phyloP scores from a whole-genome alignment of 148 eudicot species.

The Arbutus unedo region DNA sequence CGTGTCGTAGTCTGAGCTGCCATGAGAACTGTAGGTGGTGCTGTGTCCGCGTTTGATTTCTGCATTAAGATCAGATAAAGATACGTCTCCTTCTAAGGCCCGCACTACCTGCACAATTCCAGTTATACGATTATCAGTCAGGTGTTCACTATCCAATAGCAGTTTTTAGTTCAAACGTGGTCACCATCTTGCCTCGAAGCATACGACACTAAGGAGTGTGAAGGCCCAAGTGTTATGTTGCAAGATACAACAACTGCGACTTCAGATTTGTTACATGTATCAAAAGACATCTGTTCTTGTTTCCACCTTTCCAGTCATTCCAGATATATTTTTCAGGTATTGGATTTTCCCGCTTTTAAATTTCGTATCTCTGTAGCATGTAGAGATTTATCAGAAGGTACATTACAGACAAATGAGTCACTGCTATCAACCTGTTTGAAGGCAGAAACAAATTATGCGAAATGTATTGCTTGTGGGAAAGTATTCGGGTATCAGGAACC shows the following conservation, averaged over 20 bases:
- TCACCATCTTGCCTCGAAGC: not conserved
- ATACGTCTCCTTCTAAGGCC: constrained; percentile 87
- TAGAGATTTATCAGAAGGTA: no score
- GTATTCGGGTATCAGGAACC: not conserved
- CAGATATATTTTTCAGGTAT: not conserved
- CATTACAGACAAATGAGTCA: not conserved
- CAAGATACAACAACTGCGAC: not conserved
- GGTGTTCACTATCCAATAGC: not conserved
- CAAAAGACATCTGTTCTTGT: not conserved
- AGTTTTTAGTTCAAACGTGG: not conserved
- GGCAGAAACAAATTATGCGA: not conserved
- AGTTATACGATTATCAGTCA: not conserved
- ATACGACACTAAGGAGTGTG: not conserved
- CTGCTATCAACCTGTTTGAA: not conserved
- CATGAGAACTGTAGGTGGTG: constrained; percentile 62
- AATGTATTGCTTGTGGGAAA: not conserved
- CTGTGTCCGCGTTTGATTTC: constrained; percentile 71
- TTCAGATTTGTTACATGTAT: not conserved
- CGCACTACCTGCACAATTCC: constrained; percentile 70
- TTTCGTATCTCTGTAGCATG: not conserved
- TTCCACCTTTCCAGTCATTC: not conserved
- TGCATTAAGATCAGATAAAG: constrained; percentile 80
- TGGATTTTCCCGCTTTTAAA: not conserved
- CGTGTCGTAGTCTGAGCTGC: constrained; percentile 78
- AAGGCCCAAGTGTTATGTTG: not conserved